Conservation (phyloP, 2,329 filamentous ascomycete species). For the Huntiella savannae region DNA sequence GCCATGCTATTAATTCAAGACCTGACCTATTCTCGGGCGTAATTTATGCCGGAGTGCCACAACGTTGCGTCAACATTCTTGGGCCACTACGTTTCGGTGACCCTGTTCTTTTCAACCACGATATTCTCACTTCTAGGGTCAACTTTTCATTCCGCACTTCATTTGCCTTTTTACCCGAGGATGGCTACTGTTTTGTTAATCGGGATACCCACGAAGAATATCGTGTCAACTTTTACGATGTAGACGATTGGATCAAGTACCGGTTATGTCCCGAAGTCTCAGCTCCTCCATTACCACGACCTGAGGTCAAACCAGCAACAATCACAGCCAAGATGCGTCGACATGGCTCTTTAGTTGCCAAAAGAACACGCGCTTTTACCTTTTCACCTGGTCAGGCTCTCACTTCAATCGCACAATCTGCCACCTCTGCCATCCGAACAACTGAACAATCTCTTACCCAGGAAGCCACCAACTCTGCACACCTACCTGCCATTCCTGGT, state of each 20-base stretch:
- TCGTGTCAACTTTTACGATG: slow-evolving; percentile 65
- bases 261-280: slow-evolving; percentile 24
- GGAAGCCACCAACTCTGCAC: neutral
- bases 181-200: slow-evolving; percentile 76
- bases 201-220: slow-evolving; percentile 64
- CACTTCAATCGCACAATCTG: neutral
- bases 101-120: slow-evolving; percentile 72
- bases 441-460: slow-evolving; percentile 1
- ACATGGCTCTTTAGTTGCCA: slow-evolving; percentile 6
- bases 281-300: slow-evolving; percentile 4
- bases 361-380: slow-evolving; percentile 4
- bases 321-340: slow-evolving; percentile 7
- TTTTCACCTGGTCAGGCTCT: slow-evolving; percentile 5
- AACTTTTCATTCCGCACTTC: slow-evolving; percentile 83
- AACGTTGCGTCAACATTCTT: slow-evolving; percentile 77
- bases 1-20: slow-evolving; percentile 68
- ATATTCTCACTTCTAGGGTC: slow-evolving; percentile 76
- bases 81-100: slow-evolving; percentile 85
- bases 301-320: neutral
- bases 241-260: slow-evolving; percentile 61
- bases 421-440: neutral
- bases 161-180: slow-evolving; percentile 67
- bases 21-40: slow-evolving; percentile 77
- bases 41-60: slow-evolving; percentile 67
- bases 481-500: neutral